phyloP scores from a whole-genome alignment of 1,139 yeast species.

The Protomyces macrosporus region DNA sequence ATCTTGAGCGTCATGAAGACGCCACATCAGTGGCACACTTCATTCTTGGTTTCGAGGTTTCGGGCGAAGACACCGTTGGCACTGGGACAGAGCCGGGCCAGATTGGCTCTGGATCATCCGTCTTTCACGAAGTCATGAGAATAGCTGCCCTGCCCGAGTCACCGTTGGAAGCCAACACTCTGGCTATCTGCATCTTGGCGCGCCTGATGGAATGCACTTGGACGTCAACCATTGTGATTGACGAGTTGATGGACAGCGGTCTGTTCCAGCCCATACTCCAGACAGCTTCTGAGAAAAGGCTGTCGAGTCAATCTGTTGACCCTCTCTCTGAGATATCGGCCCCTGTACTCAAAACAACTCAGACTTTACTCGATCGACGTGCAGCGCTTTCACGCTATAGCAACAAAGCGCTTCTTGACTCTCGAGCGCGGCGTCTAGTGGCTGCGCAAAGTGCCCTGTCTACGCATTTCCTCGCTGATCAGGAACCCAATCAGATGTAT shows the following conservation, averaged over 20 bases:
- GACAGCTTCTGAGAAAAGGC: too few relatives aligned
- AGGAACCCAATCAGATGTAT: too few relatives aligned
- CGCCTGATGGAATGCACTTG: background rate
- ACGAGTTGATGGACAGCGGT: background rate
- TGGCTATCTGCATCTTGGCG: background rate
- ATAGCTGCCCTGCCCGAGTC: background rate
- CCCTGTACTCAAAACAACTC: background rate
- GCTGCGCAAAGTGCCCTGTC: too few relatives aligned
- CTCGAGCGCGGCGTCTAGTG: too few relatives aligned
- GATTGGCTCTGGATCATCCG: constrained; percentile 16
- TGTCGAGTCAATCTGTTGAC: too few relatives aligned
- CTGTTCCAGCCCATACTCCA: too few relatives aligned
- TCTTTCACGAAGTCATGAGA: constrained; percentile 1
- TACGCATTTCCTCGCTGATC: too few relatives aligned
- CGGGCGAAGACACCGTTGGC: background rate
- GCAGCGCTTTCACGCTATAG: background rate
- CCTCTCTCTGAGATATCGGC: too few relatives aligned
- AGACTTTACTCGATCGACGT: background rate
- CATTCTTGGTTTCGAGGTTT: constrained; percentile 3
- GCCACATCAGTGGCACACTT: constrained; percentile 1
- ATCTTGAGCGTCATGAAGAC: background rate
- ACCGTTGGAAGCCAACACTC: background rate
- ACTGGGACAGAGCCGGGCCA: constrained; percentile 9
- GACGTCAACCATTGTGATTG: background rate
- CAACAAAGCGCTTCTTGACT: background rate